Evolutionary conservation across 371 early-diverging fungal species (phyloP), one percentile per base, ranked within the genome.

Genomic region (Conidiobolus incongruus): DNA sequence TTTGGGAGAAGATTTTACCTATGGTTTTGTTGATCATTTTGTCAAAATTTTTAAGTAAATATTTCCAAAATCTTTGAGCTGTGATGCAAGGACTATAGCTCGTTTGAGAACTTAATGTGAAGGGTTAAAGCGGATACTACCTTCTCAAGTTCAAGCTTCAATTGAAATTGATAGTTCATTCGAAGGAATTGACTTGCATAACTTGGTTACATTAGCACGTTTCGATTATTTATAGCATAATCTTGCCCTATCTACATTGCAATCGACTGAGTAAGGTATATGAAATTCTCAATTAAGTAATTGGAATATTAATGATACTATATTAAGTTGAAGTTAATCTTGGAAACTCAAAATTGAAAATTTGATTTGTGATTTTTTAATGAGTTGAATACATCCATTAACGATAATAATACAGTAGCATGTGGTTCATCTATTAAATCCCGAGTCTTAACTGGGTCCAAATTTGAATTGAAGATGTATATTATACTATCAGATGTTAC

Each of bases 341-440:
- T 80, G 97, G 55, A 86, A 96, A 70, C 98, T 98, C 51, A 88
- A 83, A 63, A 94, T 99, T 16, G 70, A 87, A 50, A 86, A 89
- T 45, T 72, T 82, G 0, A 97, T 98, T 58, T 81, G 82, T 62
- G 46, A 54, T 22, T 62, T 88, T 45, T 98, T 98, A 73, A 72
- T 24, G 85, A 92, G 34, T 81, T 97, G 12, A 72, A 75, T 58
- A 86, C 84, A 65, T 70, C 75, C 40, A 90, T 98, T 53, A 91
- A 98, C 68, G 98, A 98, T 19, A 99, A 99, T 58, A 97, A 97
- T 61, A 98, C 98, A 31, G 98, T 98, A 21, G 98, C 99, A 38
- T 76, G 89, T 51, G 98, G 99, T 53, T 98, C 99, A 40, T 91
- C 98, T 41, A 80, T 98, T 50, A 98, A 98, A 52, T 98, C 91